Evolutionary conservation across 1,284 basidiomycete species (phyloP).

Genomic region (Naganishia albida): DNA sequence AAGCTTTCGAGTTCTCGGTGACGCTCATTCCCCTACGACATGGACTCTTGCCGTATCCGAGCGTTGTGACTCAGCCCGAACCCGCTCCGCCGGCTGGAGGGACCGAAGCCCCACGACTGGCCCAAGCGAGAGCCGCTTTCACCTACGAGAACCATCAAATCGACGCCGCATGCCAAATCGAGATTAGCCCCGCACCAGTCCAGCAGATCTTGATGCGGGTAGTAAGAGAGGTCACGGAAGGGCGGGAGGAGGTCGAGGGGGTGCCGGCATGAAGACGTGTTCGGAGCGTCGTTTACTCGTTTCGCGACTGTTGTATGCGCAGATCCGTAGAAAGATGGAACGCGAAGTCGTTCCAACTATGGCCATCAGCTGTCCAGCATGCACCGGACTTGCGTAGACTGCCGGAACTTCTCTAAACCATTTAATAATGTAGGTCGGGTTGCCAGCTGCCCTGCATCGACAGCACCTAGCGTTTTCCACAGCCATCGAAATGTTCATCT

Average conservation of each 20-base stretch:
- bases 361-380: neutral
- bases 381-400: neutral
- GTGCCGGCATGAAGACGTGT: neutral
- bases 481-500: constrained; percentile 6
- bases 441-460: too few relatives aligned
- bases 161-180: constrained; percentile 21
- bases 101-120: neutral
- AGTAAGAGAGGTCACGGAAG: neutral
- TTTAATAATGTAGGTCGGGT: too few relatives aligned
- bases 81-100: neutral
- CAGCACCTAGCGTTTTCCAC: neutral
- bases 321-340: too few relatives aligned
- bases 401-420: too few relatives aligned
- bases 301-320: neutral
- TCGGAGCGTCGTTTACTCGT: neutral
- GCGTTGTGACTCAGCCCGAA: constrained; percentile 27
- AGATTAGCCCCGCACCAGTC: constrained; percentile 9
- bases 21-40: constrained; percentile 31
- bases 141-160: constrained; percentile 22
- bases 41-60: constrained; percentile 31
- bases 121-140: constrained; percentile 9
- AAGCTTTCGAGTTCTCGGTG: constrained; percentile 6
- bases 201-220: constrained; percentile 18
- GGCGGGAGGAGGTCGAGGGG: neutral
- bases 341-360: neutral